phyloP scores from a whole-genome alignment of 1,139 yeast genomes.

The Hemisphaericaspora lyxosophila region DNA sequence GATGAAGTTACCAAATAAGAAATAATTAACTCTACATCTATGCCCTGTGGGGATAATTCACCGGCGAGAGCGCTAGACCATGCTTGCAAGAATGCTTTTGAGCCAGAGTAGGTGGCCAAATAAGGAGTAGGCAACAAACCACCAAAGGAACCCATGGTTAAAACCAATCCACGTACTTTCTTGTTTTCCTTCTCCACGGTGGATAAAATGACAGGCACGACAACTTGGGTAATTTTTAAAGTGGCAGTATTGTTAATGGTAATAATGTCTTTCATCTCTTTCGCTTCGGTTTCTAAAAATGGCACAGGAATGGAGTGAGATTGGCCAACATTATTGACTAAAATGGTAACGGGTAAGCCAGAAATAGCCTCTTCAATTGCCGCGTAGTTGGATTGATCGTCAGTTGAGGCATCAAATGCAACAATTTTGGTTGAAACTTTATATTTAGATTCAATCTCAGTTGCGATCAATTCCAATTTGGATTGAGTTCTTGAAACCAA shows the following conservation, averaged over 20 bases:
- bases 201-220: constrained; percentile 65
- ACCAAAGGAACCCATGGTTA: constrained; percentile 97
- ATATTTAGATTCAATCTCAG: constrained; percentile 61
- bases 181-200: constrained; percentile 43
- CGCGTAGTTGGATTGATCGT: constrained; percentile 53
- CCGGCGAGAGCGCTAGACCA: constrained; percentile 93
- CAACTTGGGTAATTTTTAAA: constrained; percentile 73
- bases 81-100: constrained; percentile 89
- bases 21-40: constrained; percentile 83
- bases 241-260: constrained; percentile 87
- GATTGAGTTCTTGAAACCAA: constrained; percentile 81
- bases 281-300: constrained; percentile 71
- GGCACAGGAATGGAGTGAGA: constrained; percentile 96
- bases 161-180: constrained; percentile 63
- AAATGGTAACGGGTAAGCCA: constrained; percentile 62
- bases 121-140: constrained; percentile 92
- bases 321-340: constrained; percentile 91
- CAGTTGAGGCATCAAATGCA: constrained; percentile 76
- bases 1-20: constrained; percentile 95
- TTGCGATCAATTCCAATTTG: constrained; percentile 66
- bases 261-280: constrained; percentile 75
- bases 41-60: constrained; percentile 63
- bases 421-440: constrained; percentile 64
- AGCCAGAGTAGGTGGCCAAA: constrained; percentile 92
- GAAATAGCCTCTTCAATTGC: constrained; percentile 42